Percentiles rank a stretch among this genome's conserved stretches.
phyloP scores from a whole-genome alignment of 306 rosid genomes.

The Cucumis cinereus region DNA sequence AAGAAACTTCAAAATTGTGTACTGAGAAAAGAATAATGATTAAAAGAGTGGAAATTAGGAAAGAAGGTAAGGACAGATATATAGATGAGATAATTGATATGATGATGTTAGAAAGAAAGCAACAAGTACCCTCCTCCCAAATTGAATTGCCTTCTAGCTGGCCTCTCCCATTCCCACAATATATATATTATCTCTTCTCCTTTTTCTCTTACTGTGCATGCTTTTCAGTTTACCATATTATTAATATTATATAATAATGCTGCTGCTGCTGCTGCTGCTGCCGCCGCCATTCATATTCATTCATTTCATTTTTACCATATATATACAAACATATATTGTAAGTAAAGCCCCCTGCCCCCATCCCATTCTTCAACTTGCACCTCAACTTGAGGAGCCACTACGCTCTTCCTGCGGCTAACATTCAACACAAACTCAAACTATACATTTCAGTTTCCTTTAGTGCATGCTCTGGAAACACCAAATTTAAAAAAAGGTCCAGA shows the following conservation, averaged over 20 bases:
- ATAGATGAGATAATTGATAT: too few relatives aligned
- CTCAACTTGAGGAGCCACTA: too few relatives aligned
- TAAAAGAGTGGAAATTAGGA: too few relatives aligned
- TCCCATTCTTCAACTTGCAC: background rate
- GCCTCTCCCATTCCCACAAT: background rate
- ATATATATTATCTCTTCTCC: background rate
- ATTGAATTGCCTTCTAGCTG: conserved; percentile 3
- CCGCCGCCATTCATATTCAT: too few relatives aligned
- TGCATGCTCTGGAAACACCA: background rate
- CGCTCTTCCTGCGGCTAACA: background rate
- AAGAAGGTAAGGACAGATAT: too few relatives aligned
- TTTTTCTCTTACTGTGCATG: background rate
- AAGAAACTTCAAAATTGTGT: background rate
- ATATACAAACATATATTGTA: too few relatives aligned
- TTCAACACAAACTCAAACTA: background rate
- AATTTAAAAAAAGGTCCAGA: background rate
- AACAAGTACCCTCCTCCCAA: background rate
- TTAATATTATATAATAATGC: background rate
- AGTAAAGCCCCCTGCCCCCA: too few relatives aligned
- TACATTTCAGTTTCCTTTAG: too few relatives aligned
- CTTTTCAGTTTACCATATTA: background rate
- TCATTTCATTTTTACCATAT: too few relatives aligned
- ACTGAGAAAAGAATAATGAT: too few relatives aligned
- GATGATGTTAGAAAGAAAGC: background rate
- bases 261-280: too few relatives aligned